phyloP scores from a whole-genome alignment of 1,284 basidiomycete genomes.

The Pyrrhoderma lamaoense region DNA sequence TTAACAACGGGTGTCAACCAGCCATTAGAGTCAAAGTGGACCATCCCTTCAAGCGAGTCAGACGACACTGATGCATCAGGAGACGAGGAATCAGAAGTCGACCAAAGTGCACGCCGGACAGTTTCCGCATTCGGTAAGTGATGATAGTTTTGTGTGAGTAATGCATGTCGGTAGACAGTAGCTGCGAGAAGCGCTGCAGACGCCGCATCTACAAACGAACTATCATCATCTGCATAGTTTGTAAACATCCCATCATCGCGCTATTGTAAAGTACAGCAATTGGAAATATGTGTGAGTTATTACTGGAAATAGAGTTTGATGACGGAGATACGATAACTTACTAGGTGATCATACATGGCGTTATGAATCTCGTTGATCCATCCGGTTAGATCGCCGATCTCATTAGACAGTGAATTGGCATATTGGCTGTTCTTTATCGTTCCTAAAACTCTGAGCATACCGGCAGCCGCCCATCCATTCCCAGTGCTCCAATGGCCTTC shows the following conservation, averaged over 20 bases:
- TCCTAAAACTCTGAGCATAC: conserved; percentile 76
- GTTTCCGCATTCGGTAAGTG: conserved; percentile 53
- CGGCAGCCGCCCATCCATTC: conserved; percentile 81
- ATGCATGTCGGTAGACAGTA: conserved; percentile 64
- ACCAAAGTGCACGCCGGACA: conserved; percentile 43
- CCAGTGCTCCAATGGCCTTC: conserved; percentile 73
- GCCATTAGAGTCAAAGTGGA: conserved; percentile 46
- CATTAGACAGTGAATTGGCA: conserved; percentile 37
- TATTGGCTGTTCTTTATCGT: conserved; percentile 64
- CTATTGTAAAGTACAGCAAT: too few species aligned
- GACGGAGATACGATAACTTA: not conserved
- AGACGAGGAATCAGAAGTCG: conserved; percentile 18
- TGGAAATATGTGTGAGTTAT: not conserved
- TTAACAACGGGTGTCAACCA: conserved; percentile 70
- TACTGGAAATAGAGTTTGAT: not conserved
- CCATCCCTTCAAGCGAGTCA: conserved; percentile 24
- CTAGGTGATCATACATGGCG: conserved; percentile 55
- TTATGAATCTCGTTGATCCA: conserved; percentile 72
- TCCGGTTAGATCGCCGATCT: conserved; percentile 52
- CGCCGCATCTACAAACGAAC: conserved; percentile 68
- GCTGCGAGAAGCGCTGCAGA: conserved; percentile 72
- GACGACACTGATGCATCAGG: conserved; percentile 21
- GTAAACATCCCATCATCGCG: conserved; percentile 44
- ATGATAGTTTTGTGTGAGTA: conserved; percentile 42
- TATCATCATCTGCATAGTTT: conserved; percentile 64